Percentiles rank a stretch among this genome's conserved stretches.
These are phyloP conservation scores for Rachicladosporium sp. DNA, from an alignment of 2,329 filamentous ascomycete species.

Conservation along the genomic window DNA sequence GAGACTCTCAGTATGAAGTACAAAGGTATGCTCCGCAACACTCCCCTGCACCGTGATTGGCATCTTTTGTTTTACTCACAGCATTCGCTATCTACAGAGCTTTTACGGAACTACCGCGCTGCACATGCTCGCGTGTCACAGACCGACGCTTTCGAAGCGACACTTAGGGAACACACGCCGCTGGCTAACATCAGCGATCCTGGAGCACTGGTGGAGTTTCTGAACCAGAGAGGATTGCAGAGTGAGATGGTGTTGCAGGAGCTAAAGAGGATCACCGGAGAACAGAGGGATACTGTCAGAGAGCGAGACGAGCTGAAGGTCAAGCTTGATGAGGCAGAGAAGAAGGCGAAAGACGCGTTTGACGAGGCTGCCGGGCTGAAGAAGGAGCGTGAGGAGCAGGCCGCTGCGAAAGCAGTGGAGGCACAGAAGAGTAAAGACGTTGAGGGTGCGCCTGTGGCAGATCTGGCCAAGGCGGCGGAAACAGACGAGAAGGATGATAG, in stretches of 20 bases:
- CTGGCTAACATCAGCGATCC: conserved; percentile 80
- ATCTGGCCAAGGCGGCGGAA: conserved; percentile 8
- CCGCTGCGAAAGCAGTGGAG: conserved; percentile 1
- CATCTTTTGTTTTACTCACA: conserved; percentile 18
- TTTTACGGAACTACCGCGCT: conserved; percentile 81
- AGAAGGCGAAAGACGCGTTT: conserved; percentile 47
- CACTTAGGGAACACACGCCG: conserved; percentile 83
- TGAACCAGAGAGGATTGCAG: conserved; percentile 74
- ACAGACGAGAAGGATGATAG: conserved; percentile 36
- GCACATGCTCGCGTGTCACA: conserved; percentile 79
- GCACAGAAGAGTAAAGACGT: conserved; percentile 11
- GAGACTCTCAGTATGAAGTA: conserved; percentile 84
- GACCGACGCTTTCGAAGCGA: conserved; percentile 88
- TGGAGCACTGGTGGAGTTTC: conserved; percentile 72
- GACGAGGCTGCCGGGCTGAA: conserved; percentile 52
- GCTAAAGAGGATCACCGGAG: conserved; percentile 66
- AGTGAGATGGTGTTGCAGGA: conserved; percentile 91
- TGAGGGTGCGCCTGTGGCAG: neutral
- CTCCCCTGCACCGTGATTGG: conserved; percentile 14
- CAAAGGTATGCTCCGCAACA: conserved; percentile 45
- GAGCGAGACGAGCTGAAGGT: conserved; percentile 73
- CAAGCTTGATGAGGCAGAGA: conserved; percentile 57
- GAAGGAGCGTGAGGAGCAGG: conserved; percentile 17
- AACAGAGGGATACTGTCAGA: conserved; percentile 17
- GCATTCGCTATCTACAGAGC: conserved; percentile 41